Base-by-base conservation (phyloP, 768 basidiomycete genomes). In the Mycena metata region DNA sequence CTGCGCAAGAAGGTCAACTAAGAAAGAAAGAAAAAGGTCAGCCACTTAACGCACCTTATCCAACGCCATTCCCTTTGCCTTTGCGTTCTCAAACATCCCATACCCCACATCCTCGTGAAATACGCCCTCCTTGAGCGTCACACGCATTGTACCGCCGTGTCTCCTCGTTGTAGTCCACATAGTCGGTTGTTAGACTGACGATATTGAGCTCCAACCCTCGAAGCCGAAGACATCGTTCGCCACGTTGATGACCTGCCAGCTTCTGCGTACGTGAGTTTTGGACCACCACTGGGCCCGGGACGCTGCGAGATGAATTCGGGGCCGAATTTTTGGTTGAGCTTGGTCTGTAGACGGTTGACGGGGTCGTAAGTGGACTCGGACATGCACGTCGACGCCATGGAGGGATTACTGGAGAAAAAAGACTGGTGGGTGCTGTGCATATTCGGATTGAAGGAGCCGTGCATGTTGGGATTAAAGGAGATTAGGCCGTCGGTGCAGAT, bases 221-320 rank as follows among this genome's bases (percentile, higher is more conserved):
- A 96, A 98, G 1, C 97, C 97, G 79, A 99, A 99, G 47, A 99
- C 93, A 70, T 99, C 97, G 77, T 99, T 99, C 2, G 97, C 98
- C 24, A 99, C 86, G 75, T 96, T 97, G 79, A 99, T 98, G 42
- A 96, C 91, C 81, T 95, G 96, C 97, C 97, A 99, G 0, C 97
- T 77, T 99, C 97, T 1, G 93, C 92, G 76, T 99, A 98, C 17
- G 92, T 96, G 51, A 99, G 82, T 78, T 96, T 98, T 17, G 88
- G 87, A 5, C 93, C 94, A 47, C 92, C 93, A 19, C 91, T 92
- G 2, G 94, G 95, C 5, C 97, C 96, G 9, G 94, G 91, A 17
- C 98, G 85, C 70, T 92, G 91, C 3, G 94, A 95, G 62, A 99
- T 88, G 75, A 88, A 98, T 81, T 99, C 98, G 1, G 98, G 98